Conservation (phyloP, 176 grass and related monocot genomes). For the Coix lacrymajobi region DNA sequence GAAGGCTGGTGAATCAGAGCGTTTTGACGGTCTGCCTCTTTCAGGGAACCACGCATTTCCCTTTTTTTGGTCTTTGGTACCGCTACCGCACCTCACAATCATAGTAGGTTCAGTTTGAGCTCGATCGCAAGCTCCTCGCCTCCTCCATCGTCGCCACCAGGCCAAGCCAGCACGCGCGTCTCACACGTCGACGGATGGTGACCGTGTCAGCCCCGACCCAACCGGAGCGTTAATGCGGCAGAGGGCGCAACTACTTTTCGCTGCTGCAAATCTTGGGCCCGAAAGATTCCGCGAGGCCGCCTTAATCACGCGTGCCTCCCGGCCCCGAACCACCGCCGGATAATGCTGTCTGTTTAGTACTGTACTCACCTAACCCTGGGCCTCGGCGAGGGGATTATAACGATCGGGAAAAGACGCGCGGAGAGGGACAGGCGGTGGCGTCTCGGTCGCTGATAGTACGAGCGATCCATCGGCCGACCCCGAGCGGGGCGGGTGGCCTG, state of each 20-base stretch:
- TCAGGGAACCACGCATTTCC: slow-evolving; percentile 13
- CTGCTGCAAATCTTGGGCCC: slow-evolving; percentile 10
- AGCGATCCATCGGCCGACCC: neutral
- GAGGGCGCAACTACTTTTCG: slow-evolving; percentile 17
- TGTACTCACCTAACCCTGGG: slow-evolving; percentile 29
- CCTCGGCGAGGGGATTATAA: slow-evolving; percentile 21
- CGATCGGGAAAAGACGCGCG: neutral
- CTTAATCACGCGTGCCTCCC: slow-evolving; percentile 40
- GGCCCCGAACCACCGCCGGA: slow-evolving; percentile 44
- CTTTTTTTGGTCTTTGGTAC: neutral
- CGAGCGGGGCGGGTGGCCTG: neutral
- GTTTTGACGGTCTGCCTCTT: slow-evolving; percentile 27
- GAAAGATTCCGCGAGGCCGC: neutral
- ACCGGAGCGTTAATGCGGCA: slow-evolving; percentile 34
- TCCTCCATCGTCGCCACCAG: no score
- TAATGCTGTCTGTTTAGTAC: slow-evolving; percentile 34
- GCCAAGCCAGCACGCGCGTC: neutral
- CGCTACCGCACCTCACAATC: neutral
- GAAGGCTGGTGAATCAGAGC: slow-evolving; percentile 6
- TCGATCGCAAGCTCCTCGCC: neutral
- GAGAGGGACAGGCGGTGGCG: neutral
- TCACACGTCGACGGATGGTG: neutral
- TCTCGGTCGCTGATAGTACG: neutral
- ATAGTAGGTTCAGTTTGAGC: neutral
- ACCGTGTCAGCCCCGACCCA: neutral